These are phyloP conservation scores for Termitomyces sp. DNA, from an alignment of 1,284 basidiomycete genomes.

Conservation along the genomic window DNA sequence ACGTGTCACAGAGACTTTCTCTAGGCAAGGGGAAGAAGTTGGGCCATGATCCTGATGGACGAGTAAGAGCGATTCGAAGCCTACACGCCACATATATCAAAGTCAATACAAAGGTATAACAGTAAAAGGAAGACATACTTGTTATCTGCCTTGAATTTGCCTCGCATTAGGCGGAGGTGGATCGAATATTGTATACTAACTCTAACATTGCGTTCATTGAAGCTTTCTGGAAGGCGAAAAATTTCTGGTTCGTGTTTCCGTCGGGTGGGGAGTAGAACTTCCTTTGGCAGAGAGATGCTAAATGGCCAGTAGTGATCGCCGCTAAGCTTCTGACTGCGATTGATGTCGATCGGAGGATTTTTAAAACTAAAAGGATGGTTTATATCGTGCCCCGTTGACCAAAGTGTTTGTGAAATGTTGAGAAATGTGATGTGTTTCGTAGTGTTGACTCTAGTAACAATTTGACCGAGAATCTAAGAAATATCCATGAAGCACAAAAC, in stretches of 20 bases:
- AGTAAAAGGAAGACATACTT: slow-evolving; percentile 25
- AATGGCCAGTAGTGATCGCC: slow-evolving; percentile 39
- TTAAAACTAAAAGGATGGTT: slow-evolving; percentile 23
- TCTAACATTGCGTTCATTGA: slow-evolving; percentile 38
- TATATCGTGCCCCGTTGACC: slow-evolving; percentile 34
- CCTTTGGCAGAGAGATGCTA: slow-evolving; percentile 36
- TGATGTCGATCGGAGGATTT: slow-evolving; percentile 21
- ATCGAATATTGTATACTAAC: slow-evolving; percentile 43
- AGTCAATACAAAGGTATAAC: neutral
- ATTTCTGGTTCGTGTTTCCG: slow-evolving; percentile 27
- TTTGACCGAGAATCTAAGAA: slow-evolving; percentile 37
- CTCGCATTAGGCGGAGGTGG: slow-evolving; percentile 34
- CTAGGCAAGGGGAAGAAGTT: slow-evolving; percentile 37
- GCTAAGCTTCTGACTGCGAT: slow-evolving; percentile 31
- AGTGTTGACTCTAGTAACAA: slow-evolving; percentile 38
- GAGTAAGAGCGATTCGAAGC: slow-evolving; percentile 41
- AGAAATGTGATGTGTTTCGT: slow-evolving; percentile 39
- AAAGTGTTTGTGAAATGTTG: slow-evolving; percentile 33
- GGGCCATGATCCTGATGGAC: slow-evolving; percentile 38
- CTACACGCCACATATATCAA: slow-evolving; percentile 20
- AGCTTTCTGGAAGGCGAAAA: slow-evolving; percentile 41
- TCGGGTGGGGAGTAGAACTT: slow-evolving; percentile 29
- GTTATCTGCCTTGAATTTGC: slow-evolving; percentile 40
- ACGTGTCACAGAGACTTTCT: slow-evolving; percentile 39
- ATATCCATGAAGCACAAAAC: neutral